Evolutionary conservation across 768 basidiomycete genomes (phyloP), one percentile per base, ranked within the genome.

Genomic region (Leccinum subgranulosum): DNA sequence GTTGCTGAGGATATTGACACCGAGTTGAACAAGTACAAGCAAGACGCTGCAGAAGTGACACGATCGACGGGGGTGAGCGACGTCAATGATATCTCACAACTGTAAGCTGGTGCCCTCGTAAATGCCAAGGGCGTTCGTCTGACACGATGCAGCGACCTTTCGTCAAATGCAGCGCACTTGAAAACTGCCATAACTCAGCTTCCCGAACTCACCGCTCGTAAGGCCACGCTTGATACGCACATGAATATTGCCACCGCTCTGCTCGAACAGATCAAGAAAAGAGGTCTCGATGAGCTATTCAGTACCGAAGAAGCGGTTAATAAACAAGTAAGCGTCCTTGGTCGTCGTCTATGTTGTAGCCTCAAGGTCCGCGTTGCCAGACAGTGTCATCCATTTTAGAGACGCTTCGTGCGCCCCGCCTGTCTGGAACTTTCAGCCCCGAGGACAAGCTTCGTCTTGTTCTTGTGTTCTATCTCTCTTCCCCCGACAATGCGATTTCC

Each of bases 191-290:
- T 99, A 68, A 98, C 95, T 2, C 92, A 94, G 60, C 79, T 99
- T 19, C 97, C 97, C 2, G 97, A 98, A 70, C 78, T 99, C 51
- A 98, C 96, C 4, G 94, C 97, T 4, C 85, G 97, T 43, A 99
- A 99, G 67, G 92, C 94, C 31, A 95, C 92, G 1, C 82, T 99
- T 25, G 97, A 99, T 71, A 94, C 95, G 3, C 97, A 99, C 70
- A 98, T 99, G 95, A 98, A 98, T 74, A 96, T 99, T 55, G 96
- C 96, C 36, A 97, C 95, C 12, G 90, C 95, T 17, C 75, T 99
- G 10, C 77, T 99, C 28, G 94, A 96, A 70, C 87, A 97, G 36
- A 97, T 99, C 77, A 98, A 98, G 76, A 87, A 86, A 57, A 85
- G 97, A 34, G 93, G 92, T 4, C 80, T 99, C 31, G 97, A 99